Conservation (phyloP, 139 green algal species). For the Nannochloris sp. region DNA sequence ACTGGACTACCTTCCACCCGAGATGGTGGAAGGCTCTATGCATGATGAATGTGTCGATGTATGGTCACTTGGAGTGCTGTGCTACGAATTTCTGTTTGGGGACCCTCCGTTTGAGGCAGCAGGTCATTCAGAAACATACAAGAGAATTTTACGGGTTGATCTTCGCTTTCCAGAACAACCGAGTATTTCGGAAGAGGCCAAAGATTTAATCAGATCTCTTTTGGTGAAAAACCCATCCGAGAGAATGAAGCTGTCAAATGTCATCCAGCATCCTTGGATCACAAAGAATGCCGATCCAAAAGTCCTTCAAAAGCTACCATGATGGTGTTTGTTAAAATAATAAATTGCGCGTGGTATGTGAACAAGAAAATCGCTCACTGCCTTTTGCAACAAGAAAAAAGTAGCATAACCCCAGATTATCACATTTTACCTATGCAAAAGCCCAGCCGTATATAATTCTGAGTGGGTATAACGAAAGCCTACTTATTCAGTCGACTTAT, state of each 20-base stretch:
- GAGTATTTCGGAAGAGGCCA: slow-evolving; percentile 48
- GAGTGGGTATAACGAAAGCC: too few relatives aligned
- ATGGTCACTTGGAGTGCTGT: slow-evolving; percentile 76
- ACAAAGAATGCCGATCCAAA: slow-evolving; percentile 32
- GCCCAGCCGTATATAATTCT: too few relatives aligned
- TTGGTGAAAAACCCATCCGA: slow-evolving; percentile 61
- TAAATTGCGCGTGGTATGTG: background rate
- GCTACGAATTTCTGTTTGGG: slow-evolving; percentile 95
- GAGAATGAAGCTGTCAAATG: slow-evolving; percentile 57
- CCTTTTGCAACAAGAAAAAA: too few relatives aligned
- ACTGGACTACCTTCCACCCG: slow-evolving; percentile 96
- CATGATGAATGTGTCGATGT: slow-evolving; percentile 77
- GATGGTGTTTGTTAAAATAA: background rate
- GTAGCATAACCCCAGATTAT: too few relatives aligned
- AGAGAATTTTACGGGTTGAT: slow-evolving; percentile 84
- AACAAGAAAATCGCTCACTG: too few relatives aligned
- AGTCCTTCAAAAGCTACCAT: slow-evolving; percentile 9
- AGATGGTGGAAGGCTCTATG: slow-evolving; percentile 84
- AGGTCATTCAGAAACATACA: slow-evolving; percentile 73
- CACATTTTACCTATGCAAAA: too few relatives aligned
- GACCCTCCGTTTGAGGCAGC: slow-evolving; percentile 87
- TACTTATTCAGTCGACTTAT: too few relatives aligned
- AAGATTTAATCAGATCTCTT: slow-evolving; percentile 80
- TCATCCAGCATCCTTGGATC: slow-evolving; percentile 85
- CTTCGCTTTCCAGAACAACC: slow-evolving; percentile 67